These are phyloP conservation scores for Closterium sp. DNA, from an alignment of 139 green algal genomes.

Conservation along the genomic window DNA sequence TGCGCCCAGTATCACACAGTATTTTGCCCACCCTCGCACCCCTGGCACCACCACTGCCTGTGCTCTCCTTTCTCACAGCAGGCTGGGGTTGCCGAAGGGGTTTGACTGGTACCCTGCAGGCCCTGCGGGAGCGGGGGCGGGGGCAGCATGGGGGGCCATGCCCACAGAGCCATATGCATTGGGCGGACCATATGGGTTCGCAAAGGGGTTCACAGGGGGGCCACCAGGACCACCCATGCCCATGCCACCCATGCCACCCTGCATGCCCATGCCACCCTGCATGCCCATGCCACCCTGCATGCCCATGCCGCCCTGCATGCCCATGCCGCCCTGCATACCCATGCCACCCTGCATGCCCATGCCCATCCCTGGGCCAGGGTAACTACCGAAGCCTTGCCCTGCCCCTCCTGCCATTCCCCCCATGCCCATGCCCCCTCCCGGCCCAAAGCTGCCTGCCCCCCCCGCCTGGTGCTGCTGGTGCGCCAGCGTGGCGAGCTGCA, in stretches of 20 bases:
- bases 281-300: not conserved
- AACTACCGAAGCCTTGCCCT: not conserved
- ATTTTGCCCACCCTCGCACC: no score
- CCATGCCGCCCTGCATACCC: not conserved
- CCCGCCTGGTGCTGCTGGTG: constrained; percentile 31
- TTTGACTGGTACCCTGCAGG: constrained; percentile 9
- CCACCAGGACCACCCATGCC: not conserved
- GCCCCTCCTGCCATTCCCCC: not conserved
- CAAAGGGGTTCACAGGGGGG: constrained; percentile 13
- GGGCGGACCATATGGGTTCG: constrained; percentile 17
- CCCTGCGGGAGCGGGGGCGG: not conserved
- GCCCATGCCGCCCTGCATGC: not conserved
- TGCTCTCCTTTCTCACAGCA: constrained; percentile 14
- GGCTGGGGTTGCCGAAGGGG: constrained; percentile 29
- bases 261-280: constrained; percentile 1
- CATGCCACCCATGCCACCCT: not conserved
- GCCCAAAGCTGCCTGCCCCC: not conserved
- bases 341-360: not conserved
- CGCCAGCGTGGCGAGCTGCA: constrained; percentile 45
- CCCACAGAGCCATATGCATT: not conserved
- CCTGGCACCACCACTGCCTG: not conserved
- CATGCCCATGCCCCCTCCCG: not conserved
- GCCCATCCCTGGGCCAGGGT: not conserved
- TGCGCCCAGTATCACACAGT: no score
- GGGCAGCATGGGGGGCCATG: not conserved